These are phyloP conservation scores for Cordyceps farinosa DNA, from an alignment of 2,329 filamentous ascomycete species.

Conservation along the genomic window DNA sequence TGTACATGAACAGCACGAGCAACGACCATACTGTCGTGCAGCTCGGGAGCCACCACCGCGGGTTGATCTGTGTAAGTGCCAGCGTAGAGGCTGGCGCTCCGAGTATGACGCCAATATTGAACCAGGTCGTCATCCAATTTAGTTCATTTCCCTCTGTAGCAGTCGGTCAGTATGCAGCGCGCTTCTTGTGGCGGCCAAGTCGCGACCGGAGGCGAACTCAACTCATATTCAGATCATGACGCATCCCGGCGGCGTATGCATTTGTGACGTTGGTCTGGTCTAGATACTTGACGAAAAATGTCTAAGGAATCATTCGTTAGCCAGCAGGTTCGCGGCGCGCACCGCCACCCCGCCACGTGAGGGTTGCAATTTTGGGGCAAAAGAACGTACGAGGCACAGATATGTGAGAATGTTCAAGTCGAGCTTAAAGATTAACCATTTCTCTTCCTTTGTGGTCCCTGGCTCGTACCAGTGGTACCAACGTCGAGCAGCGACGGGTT, in stretches of 20 bases:
- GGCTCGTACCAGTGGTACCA: slow-evolving; percentile 43
- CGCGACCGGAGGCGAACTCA: neutral
- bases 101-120: slow-evolving; percentile 44
- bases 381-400: slow-evolving; percentile 34
- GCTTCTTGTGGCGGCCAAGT: neutral
- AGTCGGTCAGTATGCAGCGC: neutral
- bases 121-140: slow-evolving; percentile 43
- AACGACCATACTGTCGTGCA: slow-evolving; percentile 36
- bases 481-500: neutral
- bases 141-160: slow-evolving; percentile 22
- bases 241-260: neutral
- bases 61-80: slow-evolving; percentile 40
- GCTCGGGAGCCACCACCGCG: slow-evolving; percentile 39
- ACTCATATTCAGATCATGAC: neutral
- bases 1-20: slow-evolving; percentile 39
- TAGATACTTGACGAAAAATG: neutral
- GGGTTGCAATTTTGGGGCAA: neutral
- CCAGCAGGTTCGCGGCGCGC: neutral
- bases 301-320: neutral
- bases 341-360: too few relatives aligned
- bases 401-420: slow-evolving; percentile 43
- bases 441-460: slow-evolving; percentile 38
- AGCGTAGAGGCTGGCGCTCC: slow-evolving; percentile 43
- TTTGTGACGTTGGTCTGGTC: neutral
- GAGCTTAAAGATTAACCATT: slow-evolving; percentile 45